Evolutionary conservation across 2,329 filamentous ascomycete genomes (phyloP).

Genomic region (Penicillium aurantiogriseum): DNA sequence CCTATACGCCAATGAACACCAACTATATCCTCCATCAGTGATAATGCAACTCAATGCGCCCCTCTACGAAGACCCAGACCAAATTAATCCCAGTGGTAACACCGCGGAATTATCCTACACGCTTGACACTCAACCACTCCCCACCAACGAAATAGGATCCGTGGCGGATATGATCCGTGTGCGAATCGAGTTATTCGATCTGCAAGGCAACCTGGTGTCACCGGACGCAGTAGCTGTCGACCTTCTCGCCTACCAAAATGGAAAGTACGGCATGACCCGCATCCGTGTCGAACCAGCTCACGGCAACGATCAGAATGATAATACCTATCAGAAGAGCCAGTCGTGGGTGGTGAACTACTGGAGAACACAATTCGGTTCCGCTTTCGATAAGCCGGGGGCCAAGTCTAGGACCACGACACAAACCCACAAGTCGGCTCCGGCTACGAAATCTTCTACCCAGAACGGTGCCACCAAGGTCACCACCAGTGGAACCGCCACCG

Average conservation of each 20-base stretch:
- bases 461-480: background rate
- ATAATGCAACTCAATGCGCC: slow-evolving; percentile 30
- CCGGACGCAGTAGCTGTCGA: slow-evolving; percentile 31
- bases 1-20: slow-evolving; percentile 30
- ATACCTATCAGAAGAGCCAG: slow-evolving; percentile 1
- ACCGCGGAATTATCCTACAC: slow-evolving; percentile 24
- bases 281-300: slow-evolving; percentile 26
- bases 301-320: background rate
- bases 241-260: slow-evolving; percentile 26
- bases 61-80: slow-evolving; percentile 15
- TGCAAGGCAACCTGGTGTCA: slow-evolving; percentile 26
- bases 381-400: slow-evolving; percentile 16
- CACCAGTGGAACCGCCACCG: background rate
- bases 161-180: slow-evolving; percentile 23
- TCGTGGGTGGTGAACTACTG: slow-evolving; percentile 27
- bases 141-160: slow-evolving; percentile 14
- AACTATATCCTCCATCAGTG: slow-evolving; percentile 29
- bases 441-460: background rate
- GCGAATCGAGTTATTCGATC: slow-evolving; percentile 25
- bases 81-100: slow-evolving; percentile 5
- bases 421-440: too few species aligned
- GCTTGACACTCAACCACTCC: slow-evolving; percentile 25
- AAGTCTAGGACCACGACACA: background rate
- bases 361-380: slow-evolving; percentile 21
- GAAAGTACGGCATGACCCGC: slow-evolving; percentile 27